These are phyloP conservation scores for Meyerozyma carpophila DNA, from an alignment of 1,139 yeast species.

Conservation along the genomic window DNA sequence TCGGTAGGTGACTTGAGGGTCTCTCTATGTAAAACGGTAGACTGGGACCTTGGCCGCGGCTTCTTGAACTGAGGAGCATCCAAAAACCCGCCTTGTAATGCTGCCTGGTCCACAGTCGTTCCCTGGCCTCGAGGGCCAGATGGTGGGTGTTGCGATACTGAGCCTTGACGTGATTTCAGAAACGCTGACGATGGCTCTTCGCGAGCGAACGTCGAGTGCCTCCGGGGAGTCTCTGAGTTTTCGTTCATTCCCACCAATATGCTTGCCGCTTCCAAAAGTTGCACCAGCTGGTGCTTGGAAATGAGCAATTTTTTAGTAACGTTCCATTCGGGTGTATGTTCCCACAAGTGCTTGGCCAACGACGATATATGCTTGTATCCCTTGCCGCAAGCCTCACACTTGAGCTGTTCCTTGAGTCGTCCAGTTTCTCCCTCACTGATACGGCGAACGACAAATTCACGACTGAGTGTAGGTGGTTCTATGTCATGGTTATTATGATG, in stretches of 20 bases:
- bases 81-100: background rate
- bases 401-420: constrained; percentile 71
- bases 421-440: constrained; percentile 87
- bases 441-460: constrained; percentile 76
- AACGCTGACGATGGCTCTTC: background rate
- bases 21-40: background rate
- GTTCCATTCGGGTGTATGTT: constrained; percentile 89
- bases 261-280: constrained; percentile 81
- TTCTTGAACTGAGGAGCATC: background rate
- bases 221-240: constrained; percentile 9
- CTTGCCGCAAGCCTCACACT: constrained; percentile 87
- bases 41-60: background rate
- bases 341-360: constrained; percentile 69
- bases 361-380: constrained; percentile 85
- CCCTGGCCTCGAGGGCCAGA: background rate
- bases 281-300: constrained; percentile 90
- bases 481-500: constrained; percentile 10
- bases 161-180: background rate
- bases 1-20: background rate
- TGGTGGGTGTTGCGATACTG: background rate
- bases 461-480: constrained; percentile 48
- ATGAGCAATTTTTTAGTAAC: constrained; percentile 74
- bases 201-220: constrained; percentile 9
- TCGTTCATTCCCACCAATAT: constrained; percentile 81
- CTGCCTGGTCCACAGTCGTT: background rate